Percentiles rank a stretch among this genome's conserved stretches.
Evolutionary conservation across 805 yeast genomes (phyloP).

Genomic region (Hanseniaspora pseudoguilliermondii): DNA sequence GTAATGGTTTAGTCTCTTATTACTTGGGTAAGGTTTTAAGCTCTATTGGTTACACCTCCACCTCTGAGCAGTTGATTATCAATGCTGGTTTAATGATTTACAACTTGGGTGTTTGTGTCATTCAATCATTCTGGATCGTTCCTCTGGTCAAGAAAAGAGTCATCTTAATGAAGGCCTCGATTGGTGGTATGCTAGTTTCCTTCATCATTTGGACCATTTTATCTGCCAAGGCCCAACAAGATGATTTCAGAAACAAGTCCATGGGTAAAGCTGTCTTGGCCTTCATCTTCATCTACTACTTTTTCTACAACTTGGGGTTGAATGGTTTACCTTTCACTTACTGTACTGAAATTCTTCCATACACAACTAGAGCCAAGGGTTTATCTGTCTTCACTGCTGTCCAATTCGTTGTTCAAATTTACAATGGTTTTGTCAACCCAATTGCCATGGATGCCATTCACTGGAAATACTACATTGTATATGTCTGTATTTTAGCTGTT

Average conservation of each 20-base stretch:
- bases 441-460: constrained; percentile 29
- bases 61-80: constrained; percentile 34
- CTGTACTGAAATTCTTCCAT: constrained; percentile 33
- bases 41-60: constrained; percentile 42
- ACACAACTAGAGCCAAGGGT: constrained; percentile 26
- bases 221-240: constrained; percentile 36
- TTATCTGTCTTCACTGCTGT: constrained; percentile 18
- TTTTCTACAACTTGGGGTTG: constrained; percentile 32
- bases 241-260: constrained; percentile 30
- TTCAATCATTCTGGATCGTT: constrained; percentile 25
- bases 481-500: constrained; percentile 25
- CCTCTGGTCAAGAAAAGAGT: constrained; percentile 29
- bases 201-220: constrained; percentile 35
- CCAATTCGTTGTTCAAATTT: constrained; percentile 23
- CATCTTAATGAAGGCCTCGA: constrained; percentile 26
- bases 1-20: constrained; percentile 42
- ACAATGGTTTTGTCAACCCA: constrained; percentile 29
- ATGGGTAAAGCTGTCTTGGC: constrained; percentile 38
- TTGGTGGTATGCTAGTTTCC: constrained; percentile 28
- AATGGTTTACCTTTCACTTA: constrained; percentile 38
- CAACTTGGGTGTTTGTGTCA: constrained; percentile 30
- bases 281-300: constrained; percentile 38
- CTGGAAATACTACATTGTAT: constrained; percentile 30
- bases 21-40: constrained; percentile 38
- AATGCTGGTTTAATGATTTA: constrained; percentile 41